Percentiles rank a stretch among this genome's conserved stretches.
These are phyloP conservation scores for Coniochaeta sp. DNA, from an alignment of 2,329 filamentous ascomycete genomes.

Conservation along the genomic window DNA sequence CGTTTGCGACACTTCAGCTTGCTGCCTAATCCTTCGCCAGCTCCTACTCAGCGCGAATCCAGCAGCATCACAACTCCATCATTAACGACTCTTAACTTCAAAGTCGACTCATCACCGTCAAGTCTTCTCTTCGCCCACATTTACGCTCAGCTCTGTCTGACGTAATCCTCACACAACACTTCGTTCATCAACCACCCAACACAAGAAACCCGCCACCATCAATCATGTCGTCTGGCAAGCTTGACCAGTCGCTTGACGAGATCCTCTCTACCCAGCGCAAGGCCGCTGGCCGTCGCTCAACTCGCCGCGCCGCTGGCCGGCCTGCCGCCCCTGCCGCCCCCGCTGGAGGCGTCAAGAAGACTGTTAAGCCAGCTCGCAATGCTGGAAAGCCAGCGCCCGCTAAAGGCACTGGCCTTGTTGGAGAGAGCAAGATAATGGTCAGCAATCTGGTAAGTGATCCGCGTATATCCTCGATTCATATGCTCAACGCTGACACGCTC, in stretches of 20 bases:
- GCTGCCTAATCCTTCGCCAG: neutral
- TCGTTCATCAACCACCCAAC: too few relatives aligned
- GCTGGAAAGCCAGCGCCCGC: slow-evolving; percentile 53
- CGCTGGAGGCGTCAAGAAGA: slow-evolving; percentile 81
- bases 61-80: neutral
- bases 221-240: slow-evolving; percentile 74
- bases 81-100: neutral
- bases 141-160: neutral
- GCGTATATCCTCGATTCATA: neutral
- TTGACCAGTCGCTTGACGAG: slow-evolving; percentile 95
- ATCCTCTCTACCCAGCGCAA: slow-evolving; percentile 75
- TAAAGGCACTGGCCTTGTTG: slow-evolving; percentile 52
- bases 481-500: slow-evolving; percentile 33
- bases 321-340: slow-evolving; percentile 54
- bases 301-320: slow-evolving; percentile 44
- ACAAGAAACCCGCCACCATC: slow-evolving; percentile 4
- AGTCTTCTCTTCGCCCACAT: neutral
- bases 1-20: neutral
- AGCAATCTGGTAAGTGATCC: slow-evolving; percentile 80
- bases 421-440: slow-evolving; percentile 95
- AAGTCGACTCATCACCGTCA: neutral
- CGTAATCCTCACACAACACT: neutral
- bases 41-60: neutral
- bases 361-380: slow-evolving; percentile 51
- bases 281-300: slow-evolving; percentile 43